Base-by-base conservation (phyloP, 768 basidiomycete species). In the Xerocomellus intermedius region DNA sequence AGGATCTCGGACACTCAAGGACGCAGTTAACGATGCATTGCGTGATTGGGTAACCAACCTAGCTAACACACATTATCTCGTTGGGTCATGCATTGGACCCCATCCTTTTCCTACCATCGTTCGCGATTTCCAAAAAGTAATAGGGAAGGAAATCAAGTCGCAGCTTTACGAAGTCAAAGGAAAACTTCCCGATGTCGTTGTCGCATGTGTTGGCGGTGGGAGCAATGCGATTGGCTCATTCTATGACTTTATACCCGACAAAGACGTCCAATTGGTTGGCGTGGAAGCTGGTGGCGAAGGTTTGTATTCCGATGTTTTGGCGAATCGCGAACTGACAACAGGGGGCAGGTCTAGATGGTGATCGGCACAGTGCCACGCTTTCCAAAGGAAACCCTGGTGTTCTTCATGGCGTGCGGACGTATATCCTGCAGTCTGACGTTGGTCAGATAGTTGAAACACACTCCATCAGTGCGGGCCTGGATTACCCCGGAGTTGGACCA, bases 101-200 rank as follows among this genome's bases (percentile, higher is more conserved):
- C 95, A 98, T 71, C 97, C 97, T 2, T 98, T 99, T 85, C 97
- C 97, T 2, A 98, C 97, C 21, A 92, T 99, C 55, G 97, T 99
- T 41, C 88, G 97, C 44, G 97, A 99, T 73, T 98, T 95, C 82
- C 97, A 99, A 69, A 86, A 87, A 61, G 83, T 98, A 36, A 99
- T 99, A 61, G 89, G 96, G 3, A 77, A 87, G 68, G 97, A 99
- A 74, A 97, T 98, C 75, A 98, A 94, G 73, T 74, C 75, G 17
- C 97, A 98, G 72, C 70, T 98, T 58, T 71, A 81, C 49, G 86
- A 82, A 49, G 74, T 72, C 42, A 79, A 78, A 42, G 89, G 91
- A 21, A 97, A 95, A 72, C 83, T 98, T 5, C 97, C 96, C 8
- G 94, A 98, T 61, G 91, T 83, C 5, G 84, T 99, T 42, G 89